Evolutionary conservation across 2,329 filamentous ascomycete species (phyloP).

Genomic region (Chaetomium olivaceum): DNA sequence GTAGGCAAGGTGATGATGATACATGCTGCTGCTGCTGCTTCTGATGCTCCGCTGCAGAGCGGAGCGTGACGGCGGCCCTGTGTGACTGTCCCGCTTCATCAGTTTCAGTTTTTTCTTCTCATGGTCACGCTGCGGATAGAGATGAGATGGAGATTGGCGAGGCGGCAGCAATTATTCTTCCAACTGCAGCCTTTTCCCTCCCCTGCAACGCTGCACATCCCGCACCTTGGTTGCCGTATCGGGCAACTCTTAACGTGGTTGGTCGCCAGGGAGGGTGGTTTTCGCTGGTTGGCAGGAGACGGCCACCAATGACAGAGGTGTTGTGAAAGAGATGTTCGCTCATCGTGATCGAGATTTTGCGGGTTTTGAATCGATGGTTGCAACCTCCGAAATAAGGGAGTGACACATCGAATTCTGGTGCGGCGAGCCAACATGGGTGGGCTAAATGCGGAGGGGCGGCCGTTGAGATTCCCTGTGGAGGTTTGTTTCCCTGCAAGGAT

Average conservation of each 20-base stretch:
- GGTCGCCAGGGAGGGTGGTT: neutral
- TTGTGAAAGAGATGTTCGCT: neutral
- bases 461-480: neutral
- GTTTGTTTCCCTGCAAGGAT: neutral
- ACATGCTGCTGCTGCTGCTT: neutral
- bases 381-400: neutral
- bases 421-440: neutral
- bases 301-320: neutral
- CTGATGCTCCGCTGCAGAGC: neutral
- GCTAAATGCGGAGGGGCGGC: neutral
- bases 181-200: slow-evolving; percentile 1
- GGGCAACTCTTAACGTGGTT: slow-evolving; percentile 23
- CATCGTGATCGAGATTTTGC: neutral
- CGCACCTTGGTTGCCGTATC: slow-evolving; percentile 10
- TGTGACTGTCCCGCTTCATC: neutral
- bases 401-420: neutral
- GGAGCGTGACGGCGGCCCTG: neutral
- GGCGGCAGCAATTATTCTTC: neutral
- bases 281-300: neutral
- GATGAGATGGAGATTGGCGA: slow-evolving; percentile 1
- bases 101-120: neutral
- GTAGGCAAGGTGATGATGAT: neutral
- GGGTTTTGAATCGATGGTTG: neutral
- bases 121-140: neutral
- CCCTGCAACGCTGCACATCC: slow-evolving; percentile 2